These are phyloP conservation scores for Hyaloscypha hepaticicola DNA, from an alignment of 495 filamentous ascomycete species.

Conservation along the genomic window DNA sequence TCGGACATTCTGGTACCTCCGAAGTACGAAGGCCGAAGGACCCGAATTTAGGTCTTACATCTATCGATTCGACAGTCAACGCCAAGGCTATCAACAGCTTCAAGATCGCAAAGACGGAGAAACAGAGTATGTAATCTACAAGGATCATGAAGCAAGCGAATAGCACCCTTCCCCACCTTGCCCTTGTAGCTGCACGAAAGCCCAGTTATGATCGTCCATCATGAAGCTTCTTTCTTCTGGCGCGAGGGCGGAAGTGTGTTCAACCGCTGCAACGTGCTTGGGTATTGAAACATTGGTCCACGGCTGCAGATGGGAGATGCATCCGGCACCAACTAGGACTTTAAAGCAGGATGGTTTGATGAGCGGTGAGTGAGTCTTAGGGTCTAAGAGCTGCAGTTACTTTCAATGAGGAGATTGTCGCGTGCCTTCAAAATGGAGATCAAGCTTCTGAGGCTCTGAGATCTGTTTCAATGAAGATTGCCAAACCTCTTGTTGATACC, in stretches of 20 bases:
- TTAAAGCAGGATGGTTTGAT: background rate
- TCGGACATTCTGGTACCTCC: background rate
- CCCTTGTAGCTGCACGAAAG: no score
- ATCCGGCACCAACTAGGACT: background rate
- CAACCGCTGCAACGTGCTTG: slow-evolving; percentile 2
- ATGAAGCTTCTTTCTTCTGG: slow-evolving; percentile 1
- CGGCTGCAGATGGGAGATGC: background rate
- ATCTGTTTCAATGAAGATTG: background rate
- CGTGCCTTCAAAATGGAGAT: background rate
- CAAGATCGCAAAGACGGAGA: background rate
- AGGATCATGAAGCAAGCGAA: slow-evolving; percentile 15
- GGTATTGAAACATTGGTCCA: slow-evolving; percentile 10
- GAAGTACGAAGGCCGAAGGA: background rate
- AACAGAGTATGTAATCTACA: slow-evolving; percentile 30
- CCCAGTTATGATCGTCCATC: no score
- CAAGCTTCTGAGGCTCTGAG: background rate
- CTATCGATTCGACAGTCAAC: background rate
- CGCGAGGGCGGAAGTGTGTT: slow-evolving; percentile 1
- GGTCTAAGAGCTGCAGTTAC: background rate
- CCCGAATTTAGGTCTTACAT: background rate
- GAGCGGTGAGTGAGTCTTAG: background rate
- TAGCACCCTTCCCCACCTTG: background rate
- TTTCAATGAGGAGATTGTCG: background rate
- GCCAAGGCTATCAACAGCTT: slow-evolving; percentile 7
- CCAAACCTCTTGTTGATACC: background rate